A percentile compares a stretch with the other conserved stretches of the same genome.
These are phyloP conservation scores for Durusdinium trenchii DNA, from an alignment of 73 alveolate species.

Conservation along the genomic window DNA sequence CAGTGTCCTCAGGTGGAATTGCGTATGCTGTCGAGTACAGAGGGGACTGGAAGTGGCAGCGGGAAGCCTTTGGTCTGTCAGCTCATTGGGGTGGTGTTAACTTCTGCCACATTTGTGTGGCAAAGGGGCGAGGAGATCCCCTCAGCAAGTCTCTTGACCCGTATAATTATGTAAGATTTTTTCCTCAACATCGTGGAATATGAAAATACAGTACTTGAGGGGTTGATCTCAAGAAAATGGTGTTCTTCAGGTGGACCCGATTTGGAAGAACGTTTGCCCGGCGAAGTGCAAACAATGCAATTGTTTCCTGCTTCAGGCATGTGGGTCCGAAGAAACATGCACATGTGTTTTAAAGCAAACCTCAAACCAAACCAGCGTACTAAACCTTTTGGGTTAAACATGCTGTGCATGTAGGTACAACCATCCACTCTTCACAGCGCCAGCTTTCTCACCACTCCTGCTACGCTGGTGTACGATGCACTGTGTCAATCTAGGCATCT, in stretches of 20 bases:
- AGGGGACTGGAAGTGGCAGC: slow-evolving; percentile 23
- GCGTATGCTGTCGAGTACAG: not conserved
- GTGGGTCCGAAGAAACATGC: not conserved
- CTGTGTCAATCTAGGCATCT: slow-evolving; percentile 3
- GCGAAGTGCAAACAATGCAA: not conserved
- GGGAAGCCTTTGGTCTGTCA: not conserved
- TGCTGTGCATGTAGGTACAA: not conserved
- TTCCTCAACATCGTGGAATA: not conserved
- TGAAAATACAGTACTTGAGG: no score
- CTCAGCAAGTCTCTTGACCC: not conserved
- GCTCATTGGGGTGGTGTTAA: not conserved
- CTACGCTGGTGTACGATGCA: slow-evolving; percentile 31
- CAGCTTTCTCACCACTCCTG: not conserved
- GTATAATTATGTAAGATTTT: not conserved
- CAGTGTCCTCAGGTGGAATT: not conserved
- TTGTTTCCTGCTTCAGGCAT: not conserved
- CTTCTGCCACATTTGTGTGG: slow-evolving; percentile 13
- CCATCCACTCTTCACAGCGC: not conserved
- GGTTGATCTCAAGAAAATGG: not conserved
- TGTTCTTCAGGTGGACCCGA: slow-evolving; percentile 30
- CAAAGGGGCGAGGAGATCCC: not conserved
- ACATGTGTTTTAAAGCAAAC: not conserved
- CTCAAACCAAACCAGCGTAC: not conserved
- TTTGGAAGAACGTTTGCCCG: slow-evolving; percentile 23
- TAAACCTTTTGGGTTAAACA: not conserved